phyloP scores from a whole-genome alignment of 352 stramenopile genomes.

The Phytophthora cajani region DNA sequence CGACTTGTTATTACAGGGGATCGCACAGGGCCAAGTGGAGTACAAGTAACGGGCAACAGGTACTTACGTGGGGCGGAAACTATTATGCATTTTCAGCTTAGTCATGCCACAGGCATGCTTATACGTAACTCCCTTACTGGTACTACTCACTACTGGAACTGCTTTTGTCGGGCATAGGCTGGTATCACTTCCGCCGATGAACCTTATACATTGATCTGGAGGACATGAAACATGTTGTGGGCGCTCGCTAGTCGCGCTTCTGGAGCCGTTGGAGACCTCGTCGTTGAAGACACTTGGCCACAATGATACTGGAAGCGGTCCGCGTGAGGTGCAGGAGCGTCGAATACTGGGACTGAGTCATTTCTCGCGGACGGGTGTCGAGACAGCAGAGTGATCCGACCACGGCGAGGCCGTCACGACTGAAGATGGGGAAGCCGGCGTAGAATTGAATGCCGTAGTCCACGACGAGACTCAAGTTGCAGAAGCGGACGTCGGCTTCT shows the following conservation, averaged over 20 bases:
- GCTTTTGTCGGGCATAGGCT: constrained; percentile 1
- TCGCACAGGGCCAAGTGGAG: neutral
- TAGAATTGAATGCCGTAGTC: constrained; percentile 54
- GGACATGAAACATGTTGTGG: neutral
- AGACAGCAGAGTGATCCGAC: constrained; percentile 40
- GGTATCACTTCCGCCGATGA: constrained; percentile 2
- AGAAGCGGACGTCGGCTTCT: constrained; percentile 63
- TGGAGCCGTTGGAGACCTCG: constrained; percentile 8
- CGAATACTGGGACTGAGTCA: constrained; percentile 46
- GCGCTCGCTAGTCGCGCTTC: neutral
- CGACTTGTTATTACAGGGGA: neutral
- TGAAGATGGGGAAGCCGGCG: constrained; percentile 54
- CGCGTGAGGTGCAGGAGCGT: constrained; percentile 31
- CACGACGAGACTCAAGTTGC: constrained; percentile 35
- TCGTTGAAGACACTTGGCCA: constrained; percentile 8
- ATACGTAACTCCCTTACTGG: neutral
- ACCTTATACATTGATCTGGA: neutral
- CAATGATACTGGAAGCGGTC: constrained; percentile 25
- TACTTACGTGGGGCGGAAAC: neutral
- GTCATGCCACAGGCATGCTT: constrained; percentile 1
- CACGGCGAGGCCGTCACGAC: constrained; percentile 20
- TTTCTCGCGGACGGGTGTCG: constrained; percentile 22
- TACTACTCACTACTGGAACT: neutral
- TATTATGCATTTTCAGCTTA: constrained; percentile 6
- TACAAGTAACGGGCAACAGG: neutral